phyloP scores from a whole-genome alignment of 1,284 basidiomycete genomes.

The Cystobasidium slooffiae region DNA sequence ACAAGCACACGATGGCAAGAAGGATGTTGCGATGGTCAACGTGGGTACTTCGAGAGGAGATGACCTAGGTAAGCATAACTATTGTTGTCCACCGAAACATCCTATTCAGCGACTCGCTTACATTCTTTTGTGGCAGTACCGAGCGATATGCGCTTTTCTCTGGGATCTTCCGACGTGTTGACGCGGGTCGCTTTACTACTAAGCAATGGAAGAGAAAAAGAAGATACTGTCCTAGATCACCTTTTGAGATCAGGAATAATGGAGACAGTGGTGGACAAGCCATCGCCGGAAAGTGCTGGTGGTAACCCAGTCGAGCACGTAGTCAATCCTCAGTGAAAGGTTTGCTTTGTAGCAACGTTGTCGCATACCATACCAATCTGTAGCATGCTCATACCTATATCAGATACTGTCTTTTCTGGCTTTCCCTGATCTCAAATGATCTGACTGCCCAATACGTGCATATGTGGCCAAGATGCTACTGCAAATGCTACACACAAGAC shows the following conservation, averaged over 20 bases:
- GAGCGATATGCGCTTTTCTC: conserved; percentile 30
- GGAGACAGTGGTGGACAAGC: conserved; percentile 36
- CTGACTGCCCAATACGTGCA: no score
- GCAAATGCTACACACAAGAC: no score
- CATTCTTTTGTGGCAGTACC: conserved; percentile 19
- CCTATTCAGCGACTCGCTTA: neutral
- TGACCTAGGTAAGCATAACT: conserved; percentile 24
- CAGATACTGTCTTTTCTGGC: neutral
- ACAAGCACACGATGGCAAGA: conserved; percentile 72
- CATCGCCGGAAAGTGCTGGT: neutral
- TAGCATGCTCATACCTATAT: neutral
- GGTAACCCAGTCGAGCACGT: neutral
- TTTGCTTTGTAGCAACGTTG: neutral
- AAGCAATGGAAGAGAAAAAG: conserved; percentile 13
- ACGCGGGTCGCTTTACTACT: conserved; percentile 33
- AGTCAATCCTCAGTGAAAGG: conserved; percentile 31
- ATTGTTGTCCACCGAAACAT: neutral
- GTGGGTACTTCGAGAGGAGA: conserved; percentile 69
- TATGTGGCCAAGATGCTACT: no score
- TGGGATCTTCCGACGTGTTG: conserved; percentile 40
- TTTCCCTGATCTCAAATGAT: no score
- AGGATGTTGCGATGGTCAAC: conserved; percentile 79
- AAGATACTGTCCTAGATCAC: conserved; percentile 21
- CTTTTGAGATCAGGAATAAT: conserved; percentile 41
- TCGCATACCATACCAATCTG: neutral